Evolutionary conservation across 345 rosid species (phyloP).

Genomic region (Limnanthes douglasii): DNA sequence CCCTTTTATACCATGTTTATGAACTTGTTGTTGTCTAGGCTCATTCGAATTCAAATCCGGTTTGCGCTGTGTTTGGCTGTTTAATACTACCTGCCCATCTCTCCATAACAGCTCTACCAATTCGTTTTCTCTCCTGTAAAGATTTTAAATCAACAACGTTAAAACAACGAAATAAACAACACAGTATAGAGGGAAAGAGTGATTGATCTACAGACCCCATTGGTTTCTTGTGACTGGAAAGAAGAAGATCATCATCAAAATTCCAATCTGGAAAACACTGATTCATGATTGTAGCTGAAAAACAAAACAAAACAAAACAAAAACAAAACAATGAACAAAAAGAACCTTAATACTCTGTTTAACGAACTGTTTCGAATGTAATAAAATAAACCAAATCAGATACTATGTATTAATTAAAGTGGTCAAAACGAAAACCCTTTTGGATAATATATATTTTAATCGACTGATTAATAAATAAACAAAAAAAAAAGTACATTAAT

Average conservation of each 20-base stretch:
- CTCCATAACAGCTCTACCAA: slow-evolving; percentile 57
- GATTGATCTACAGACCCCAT: slow-evolving; percentile 18
- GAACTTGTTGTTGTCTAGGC: slow-evolving; percentile 11
- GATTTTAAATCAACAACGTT: not conserved
- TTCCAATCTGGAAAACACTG: slow-evolving; percentile 38
- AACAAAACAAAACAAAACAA: too few relatives aligned
- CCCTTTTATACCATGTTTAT: slow-evolving; percentile 12
- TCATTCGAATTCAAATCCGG: slow-evolving; percentile 11
- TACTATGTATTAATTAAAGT: too few relatives aligned
- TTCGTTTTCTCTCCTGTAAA: slow-evolving; percentile 36
- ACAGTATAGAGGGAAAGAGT: not conserved
- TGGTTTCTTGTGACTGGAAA: slow-evolving; percentile 20
- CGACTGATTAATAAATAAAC: too few relatives aligned
- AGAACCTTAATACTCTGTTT: too few relatives aligned
- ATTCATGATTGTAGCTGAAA: too few relatives aligned
- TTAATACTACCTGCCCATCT: slow-evolving; percentile 49
- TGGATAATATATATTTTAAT: too few relatives aligned
- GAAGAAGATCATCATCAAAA: slow-evolving; percentile 28
- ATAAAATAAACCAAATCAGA: too few relatives aligned
- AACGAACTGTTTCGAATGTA: too few relatives aligned
- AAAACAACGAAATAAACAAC: slow-evolving; percentile 3
- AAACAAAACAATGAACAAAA: too few relatives aligned
- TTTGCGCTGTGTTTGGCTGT: slow-evolving; percentile 37
- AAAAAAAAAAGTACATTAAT: too few relatives aligned
- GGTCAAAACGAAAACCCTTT: too few relatives aligned